Conservation (phyloP, 1,284 basidiomycete species). For the Malassezia nana region DNA sequence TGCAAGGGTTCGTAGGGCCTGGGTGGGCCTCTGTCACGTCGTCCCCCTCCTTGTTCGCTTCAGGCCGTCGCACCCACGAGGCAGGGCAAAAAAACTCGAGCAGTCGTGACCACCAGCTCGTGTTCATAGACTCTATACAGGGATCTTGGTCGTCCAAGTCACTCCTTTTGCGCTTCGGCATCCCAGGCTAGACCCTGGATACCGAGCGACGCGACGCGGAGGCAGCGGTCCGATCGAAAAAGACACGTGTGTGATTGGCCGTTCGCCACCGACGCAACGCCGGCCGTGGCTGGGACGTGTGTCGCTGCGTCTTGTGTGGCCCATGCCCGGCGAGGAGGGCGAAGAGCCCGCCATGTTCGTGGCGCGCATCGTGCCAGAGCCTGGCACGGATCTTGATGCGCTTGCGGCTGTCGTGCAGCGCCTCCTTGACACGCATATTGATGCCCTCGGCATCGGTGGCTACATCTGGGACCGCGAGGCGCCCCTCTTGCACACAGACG, state of each 20-base stretch:
- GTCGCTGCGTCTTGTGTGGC: background rate
- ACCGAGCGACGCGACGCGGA: conserved; percentile 3
- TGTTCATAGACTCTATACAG: background rate
- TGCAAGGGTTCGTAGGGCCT: background rate
- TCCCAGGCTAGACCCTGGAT: conserved; percentile 5
- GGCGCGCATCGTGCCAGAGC: background rate
- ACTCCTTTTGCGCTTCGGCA: conserved; percentile 6
- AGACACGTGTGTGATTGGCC: background rate
- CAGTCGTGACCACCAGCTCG: conserved; percentile 3
- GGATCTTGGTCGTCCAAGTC: background rate
- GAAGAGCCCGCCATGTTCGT: conserved; percentile 4
- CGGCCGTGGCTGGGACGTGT: background rate
- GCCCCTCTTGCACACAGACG: conserved; percentile 12
- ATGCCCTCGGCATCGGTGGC: background rate
- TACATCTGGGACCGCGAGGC: conserved; percentile 46
- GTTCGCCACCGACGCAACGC: background rate
- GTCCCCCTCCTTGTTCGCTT: background rate
- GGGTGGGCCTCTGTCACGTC: background rate
- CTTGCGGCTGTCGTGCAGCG: background rate
- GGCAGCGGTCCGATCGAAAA: background rate
- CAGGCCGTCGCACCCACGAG: background rate
- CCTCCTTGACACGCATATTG: background rate
- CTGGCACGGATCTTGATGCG: background rate
- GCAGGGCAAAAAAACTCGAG: background rate
- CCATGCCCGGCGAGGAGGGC: conserved; percentile 2